phyloP scores from a whole-genome alignment of 2,329 filamentous ascomycete genomes.

The Leptographium flavum region DNA sequence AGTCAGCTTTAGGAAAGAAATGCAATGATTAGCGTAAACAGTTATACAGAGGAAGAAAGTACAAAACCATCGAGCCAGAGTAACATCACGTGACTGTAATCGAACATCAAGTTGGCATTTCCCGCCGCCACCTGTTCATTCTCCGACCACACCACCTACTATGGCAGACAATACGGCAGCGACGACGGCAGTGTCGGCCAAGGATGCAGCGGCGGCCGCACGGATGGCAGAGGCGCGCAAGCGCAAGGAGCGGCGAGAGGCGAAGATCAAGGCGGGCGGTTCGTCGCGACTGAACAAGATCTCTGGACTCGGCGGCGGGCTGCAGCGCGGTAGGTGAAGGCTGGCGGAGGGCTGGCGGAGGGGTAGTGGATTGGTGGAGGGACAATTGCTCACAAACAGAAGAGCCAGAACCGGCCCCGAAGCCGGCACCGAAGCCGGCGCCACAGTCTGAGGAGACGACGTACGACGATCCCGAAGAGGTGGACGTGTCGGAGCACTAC shows the following conservation, averaged over 20 bases:
- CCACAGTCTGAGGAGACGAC: too few relatives aligned
- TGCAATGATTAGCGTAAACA: too few relatives aligned
- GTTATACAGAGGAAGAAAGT: too few relatives aligned
- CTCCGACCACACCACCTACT: not conserved
- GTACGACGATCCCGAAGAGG: slow-evolving; percentile 55
- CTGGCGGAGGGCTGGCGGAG: not conserved
- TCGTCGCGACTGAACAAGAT: slow-evolving; percentile 60
- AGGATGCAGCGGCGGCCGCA: slow-evolving; percentile 28
- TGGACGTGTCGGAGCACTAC: slow-evolving; percentile 66
- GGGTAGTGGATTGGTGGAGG: not conserved
- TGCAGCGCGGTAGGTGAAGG: slow-evolving; percentile 27
- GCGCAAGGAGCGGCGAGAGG: slow-evolving; percentile 65
- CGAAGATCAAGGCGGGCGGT: slow-evolving; percentile 62
- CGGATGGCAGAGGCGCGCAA: slow-evolving; percentile 44
- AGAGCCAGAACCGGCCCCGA: not conserved
- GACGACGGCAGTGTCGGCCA: not conserved
- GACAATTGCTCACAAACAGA: not conserved
- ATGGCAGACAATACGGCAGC: not conserved
- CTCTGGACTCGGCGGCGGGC: slow-evolving; percentile 50
- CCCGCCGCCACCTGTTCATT: not conserved
- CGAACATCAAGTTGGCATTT: not conserved
- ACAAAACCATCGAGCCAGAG: too few relatives aligned
- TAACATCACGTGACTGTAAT: not conserved
- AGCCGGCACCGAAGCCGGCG: not conserved
- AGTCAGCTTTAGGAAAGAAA: too few relatives aligned